Percentiles rank a stretch among this genome's conserved stretches.
Evolutionary conservation across 139 green algal genomes (phyloP).

Genomic region (Astrephomene gubernaculifera): DNA sequence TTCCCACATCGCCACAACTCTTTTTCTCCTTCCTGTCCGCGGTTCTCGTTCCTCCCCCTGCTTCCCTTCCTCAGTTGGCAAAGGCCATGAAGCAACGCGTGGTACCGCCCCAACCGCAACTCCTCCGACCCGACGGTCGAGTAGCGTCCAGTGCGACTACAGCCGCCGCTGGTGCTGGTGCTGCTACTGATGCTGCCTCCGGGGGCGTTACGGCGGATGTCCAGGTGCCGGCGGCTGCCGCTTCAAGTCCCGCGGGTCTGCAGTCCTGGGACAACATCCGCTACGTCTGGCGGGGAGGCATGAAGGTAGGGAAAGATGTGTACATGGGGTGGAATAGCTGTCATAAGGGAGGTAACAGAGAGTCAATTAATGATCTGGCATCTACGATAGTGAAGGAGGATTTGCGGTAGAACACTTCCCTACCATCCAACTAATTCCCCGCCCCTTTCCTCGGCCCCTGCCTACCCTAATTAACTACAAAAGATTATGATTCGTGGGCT

Average conservation of each 20-base stretch:
- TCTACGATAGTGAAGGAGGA: too few species aligned
- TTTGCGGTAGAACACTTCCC: too few species aligned
- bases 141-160: too few species aligned
- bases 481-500: constrained; percentile 27
- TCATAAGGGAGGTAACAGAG: too few species aligned
- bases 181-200: not conserved
- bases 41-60: too few species aligned
- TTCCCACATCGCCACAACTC: too few species aligned
- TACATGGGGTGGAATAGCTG: too few species aligned
- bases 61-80: constrained; percentile 40
- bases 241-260: constrained; percentile 16
- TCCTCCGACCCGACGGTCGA: constrained; percentile 5
- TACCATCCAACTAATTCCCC: too few species aligned
- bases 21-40: too few species aligned
- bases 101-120: constrained; percentile 48
- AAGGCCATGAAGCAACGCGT: constrained; percentile 52
- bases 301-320: constrained; percentile 30
- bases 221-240: constrained; percentile 20
- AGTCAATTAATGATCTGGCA: too few species aligned
- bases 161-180: not conserved
- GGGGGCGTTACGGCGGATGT: not conserved
- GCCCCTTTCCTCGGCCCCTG: too few species aligned
- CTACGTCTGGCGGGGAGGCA: constrained; percentile 38
- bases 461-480: too few species aligned
- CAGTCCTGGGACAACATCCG: constrained; percentile 55